Base-by-base conservation (phyloP, 169 alveolate genomes). In the Eimeria maxima region DNA sequence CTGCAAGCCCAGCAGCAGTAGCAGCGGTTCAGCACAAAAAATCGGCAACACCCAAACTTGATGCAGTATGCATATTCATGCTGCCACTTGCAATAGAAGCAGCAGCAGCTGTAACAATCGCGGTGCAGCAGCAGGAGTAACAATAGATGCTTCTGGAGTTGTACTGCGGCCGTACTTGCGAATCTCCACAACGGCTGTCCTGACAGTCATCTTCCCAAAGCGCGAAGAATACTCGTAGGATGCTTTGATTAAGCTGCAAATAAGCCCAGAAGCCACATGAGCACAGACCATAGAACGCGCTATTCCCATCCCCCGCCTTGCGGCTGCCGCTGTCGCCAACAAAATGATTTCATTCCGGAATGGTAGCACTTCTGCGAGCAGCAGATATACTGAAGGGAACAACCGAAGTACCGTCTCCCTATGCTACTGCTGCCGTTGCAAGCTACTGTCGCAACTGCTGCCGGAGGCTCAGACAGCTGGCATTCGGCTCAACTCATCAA, bases 161-260 rank as follows among this genome's bases (percentile, higher is more conserved):
- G 14, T 42, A 53, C 18, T n/a, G 24, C 47, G 44, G 29, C 91
- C 98, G 47, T 96, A 98, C 98, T 97, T 97, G 96, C 98, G 96
- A 65, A 98, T 96, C 88, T 97, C 97, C 89, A 98, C 98, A 57
- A 98, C 97, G 60, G 98, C 98, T 22, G 97, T 97, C 63, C 98
- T 96, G 80, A 94, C 97, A 84, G 96, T 97, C 78, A 98, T 90
- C 65, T 97, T 98, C 60, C 98, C 98, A 95, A 98, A 98, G 53
- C 98, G 96, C 44, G 97, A 86, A 57, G 97, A 95, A 57, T 98
- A 98, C 53, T 98, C 98, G 94, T 97, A 97, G 2, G 98, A 96
- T 18, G 98, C 95, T 87, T 97, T 98, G 27, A 98, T 96, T 50
- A 98, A 89, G 84, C 98, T 97, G 93, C 55, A 42, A 5, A 69